Evolutionary conservation across 208 protist species (phyloP), one percentile per base, ranked within the genome.

Genomic region (Herpetomonas tarakana): DNA sequence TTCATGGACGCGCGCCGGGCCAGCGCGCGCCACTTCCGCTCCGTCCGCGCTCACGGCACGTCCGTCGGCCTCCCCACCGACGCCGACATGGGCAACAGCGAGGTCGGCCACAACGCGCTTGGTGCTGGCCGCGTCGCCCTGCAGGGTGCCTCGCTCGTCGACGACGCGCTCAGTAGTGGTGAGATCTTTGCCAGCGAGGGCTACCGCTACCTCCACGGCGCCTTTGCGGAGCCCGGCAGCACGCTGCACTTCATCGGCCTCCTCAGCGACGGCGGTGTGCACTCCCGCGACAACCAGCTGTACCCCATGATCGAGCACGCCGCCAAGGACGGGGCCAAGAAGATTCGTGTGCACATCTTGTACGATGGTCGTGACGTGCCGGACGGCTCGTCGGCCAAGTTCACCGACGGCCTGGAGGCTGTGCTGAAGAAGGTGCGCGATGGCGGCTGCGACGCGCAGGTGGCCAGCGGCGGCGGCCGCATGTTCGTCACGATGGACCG

Each of bases 401-500:
- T 96, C 76, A 97, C 93, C 21, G 83, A 86, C 1, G 78, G 91
- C 45, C 81, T 98, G 21, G 93, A 98, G 79, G 78, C 71, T 4
- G 81, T 91, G 55, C 79, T 98, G 35, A 79, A 24, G 24, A 82
- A 94, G 73, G 41, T 88, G 24, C 83, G 86, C 57, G 57, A 75
- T 51, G 54, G 27, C 26, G 92, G 91, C 54, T 90, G 87, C 62
- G 88, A 96, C 56, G 84, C 82, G n/a, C 73, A 76, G 49, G 93
- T 98, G 53, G 96, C 83, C 39, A 94, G 86, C 61, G 96, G 96
- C 52, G 96, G 96, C 46, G 96, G 96, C 55, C 83, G 96, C 60
- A 98, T 98, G 96, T 87, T 94, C 62, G 91, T 96, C 49, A 97
- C 92, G 19, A 98, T 98, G 96, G 96, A 98, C 63, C 85, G 96